Conservation (phyloP, 2,329 filamentous ascomycete genomes). For the Fusarium subtropicale region DNA sequence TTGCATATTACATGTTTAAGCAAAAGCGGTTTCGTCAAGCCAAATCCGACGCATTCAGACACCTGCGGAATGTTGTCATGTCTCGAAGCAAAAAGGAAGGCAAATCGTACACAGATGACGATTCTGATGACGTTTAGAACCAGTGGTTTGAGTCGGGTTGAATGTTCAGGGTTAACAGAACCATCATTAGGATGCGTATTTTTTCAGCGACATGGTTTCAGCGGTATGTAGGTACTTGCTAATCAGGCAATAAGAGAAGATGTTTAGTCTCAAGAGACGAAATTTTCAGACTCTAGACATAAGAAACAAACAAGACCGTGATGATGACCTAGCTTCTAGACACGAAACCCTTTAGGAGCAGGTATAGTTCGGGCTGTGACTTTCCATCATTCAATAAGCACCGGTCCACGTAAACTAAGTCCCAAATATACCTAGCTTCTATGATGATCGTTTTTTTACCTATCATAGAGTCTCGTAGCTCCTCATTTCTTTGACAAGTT, state of each 20-base stretch:
- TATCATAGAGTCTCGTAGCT: neutral
- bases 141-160: neutral
- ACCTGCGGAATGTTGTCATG: neutral
- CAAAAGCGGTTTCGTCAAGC: neutral
- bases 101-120: neutral
- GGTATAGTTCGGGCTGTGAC: neutral
- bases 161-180: neutral
- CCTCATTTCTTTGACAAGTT: neutral
- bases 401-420: neutral
- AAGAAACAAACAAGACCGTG: neutral
- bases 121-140: too few species aligned
- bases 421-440: neutral
- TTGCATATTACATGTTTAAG: neutral
- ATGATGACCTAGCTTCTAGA: neutral
- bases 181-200: neutral
- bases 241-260: neutral
- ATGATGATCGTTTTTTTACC: neutral
- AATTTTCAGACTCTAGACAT: neutral
- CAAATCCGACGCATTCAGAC: neutral
- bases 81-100: neutral
- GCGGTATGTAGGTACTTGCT: slow-evolving; percentile 5
- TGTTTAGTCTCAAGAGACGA: neutral
- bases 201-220: slow-evolving; percentile 24
- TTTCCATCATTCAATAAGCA: neutral
- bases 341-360: neutral